phyloP scores from a whole-genome alignment of 2,329 filamentous ascomycete genomes.

The Sporothrix mexicana region DNA sequence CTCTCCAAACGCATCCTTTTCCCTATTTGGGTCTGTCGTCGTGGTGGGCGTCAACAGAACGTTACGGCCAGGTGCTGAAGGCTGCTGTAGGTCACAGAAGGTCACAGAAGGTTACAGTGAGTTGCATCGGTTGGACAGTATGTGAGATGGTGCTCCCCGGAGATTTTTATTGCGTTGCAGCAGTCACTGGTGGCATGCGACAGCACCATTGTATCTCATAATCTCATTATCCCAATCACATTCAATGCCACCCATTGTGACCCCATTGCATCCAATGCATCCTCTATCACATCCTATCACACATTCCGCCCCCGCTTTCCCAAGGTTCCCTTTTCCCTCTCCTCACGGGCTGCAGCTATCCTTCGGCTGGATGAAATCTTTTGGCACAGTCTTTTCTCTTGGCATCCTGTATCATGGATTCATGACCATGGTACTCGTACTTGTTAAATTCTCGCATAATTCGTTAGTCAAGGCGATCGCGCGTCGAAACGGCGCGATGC shows the following conservation, averaged over 20 bases:
- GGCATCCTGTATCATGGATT: neutral
- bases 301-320: neutral
- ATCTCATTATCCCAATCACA: no score
- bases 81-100: no score
- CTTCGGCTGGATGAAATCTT: neutral
- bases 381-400: neutral
- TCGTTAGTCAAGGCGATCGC: constrained; percentile 1
- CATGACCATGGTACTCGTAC: neutral
- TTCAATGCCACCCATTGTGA: no score
- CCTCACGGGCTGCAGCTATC: neutral
- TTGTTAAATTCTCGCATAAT: neutral
- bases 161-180: constrained; percentile 1
- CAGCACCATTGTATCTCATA: no score
- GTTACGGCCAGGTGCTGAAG: neutral
- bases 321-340: neutral
- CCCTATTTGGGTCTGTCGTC: neutral
- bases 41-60: neutral
- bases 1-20: neutral
- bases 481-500: neutral
- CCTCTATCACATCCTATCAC: neutral
- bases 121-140: no score
- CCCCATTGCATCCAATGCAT: no score
- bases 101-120: no score
- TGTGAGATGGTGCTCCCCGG: neutral
- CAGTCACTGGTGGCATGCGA: neutral